Percentiles rank a stretch among this genome's conserved stretches.
Conservation (phyloP, 768 basidiomycete species). For the Trametopsis cervina region DNA sequence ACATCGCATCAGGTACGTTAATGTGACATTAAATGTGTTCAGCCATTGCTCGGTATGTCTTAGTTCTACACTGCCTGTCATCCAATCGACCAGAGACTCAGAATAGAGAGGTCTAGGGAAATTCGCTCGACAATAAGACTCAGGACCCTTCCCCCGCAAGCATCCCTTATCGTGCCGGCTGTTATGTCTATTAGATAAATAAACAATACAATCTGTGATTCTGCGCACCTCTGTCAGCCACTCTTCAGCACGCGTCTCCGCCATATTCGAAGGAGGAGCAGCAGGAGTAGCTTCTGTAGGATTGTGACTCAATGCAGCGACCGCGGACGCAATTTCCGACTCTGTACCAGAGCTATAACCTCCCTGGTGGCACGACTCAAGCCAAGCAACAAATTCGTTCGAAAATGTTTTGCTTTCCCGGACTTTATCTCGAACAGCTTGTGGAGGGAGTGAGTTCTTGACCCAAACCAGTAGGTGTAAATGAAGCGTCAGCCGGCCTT, state of each 20-base stretch:
- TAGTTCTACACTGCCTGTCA: slow-evolving; percentile 22
- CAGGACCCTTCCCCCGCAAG: too few species aligned
- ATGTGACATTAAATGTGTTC: slow-evolving; percentile 25
- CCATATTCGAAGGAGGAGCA: slow-evolving; percentile 6
- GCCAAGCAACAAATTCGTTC: slow-evolving; percentile 12
- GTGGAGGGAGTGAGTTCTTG: slow-evolving; percentile 1
- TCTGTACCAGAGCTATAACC: slow-evolving; percentile 35
- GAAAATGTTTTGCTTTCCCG: too few species aligned
- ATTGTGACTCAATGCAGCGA: slow-evolving; percentile 33
- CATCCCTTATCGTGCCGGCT: too few species aligned
- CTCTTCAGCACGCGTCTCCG: neutral
- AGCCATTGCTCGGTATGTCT: slow-evolving; percentile 29
- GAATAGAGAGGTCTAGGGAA: slow-evolving; percentile 27
- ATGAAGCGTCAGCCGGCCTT: slow-evolving; percentile 32
- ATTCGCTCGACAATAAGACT: too few species aligned
- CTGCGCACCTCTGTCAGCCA: neutral
- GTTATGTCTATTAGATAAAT: slow-evolving; percentile 1
- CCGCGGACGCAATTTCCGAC: slow-evolving; percentile 32
- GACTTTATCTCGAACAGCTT: slow-evolving; percentile 12
- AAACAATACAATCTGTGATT: neutral
- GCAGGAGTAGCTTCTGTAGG: too few species aligned
- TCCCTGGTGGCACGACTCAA: slow-evolving; percentile 17
- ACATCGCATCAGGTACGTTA: slow-evolving; percentile 30
- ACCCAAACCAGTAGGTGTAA: slow-evolving; percentile 34
- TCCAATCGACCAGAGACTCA: slow-evolving; percentile 22